phyloP scores from a whole-genome alignment of 208 protist species.

The Trypanosoma melophagium region DNA sequence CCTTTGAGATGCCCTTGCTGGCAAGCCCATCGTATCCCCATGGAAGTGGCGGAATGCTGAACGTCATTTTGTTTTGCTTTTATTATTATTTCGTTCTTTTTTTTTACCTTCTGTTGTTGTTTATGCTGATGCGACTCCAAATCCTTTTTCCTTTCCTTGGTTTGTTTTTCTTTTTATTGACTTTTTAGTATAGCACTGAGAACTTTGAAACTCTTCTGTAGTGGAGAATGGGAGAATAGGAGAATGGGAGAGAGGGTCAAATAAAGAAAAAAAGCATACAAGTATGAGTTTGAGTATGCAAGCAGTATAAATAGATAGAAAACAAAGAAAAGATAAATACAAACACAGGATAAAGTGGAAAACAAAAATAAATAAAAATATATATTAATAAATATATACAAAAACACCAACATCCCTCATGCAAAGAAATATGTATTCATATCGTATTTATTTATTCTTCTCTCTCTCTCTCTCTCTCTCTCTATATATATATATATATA shows the following conservation, averaged over 20 bases:
- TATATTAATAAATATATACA: too few species aligned
- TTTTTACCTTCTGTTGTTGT: background rate
- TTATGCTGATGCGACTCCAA: background rate
- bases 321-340: too few species aligned
- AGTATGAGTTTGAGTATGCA: background rate
- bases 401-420: too few species aligned
- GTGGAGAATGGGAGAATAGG: background rate
- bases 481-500: too few species aligned
- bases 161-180: too few species aligned
- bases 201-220: too few species aligned
- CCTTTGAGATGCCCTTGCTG: slow-evolving; percentile 81
- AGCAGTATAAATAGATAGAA: background rate
- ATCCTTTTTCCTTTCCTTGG: background rate
- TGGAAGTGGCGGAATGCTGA: slow-evolving; percentile 75
- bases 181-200: too few species aligned
- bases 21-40: slow-evolving; percentile 75
- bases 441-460: too few species aligned
- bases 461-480: too few species aligned
- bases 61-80: slow-evolving; percentile 42
- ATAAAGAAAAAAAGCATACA: background rate
- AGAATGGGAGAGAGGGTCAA: background rate
- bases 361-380: too few species aligned
- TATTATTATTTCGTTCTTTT: background rate
- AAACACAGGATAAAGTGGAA: too few species aligned
- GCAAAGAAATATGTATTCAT: too few species aligned